Percentiles rank a stretch among this genome's conserved stretches.
Evolutionary conservation across 352 stramenopile species (phyloP).

Genomic region (Aphanomyces invadans): DNA sequence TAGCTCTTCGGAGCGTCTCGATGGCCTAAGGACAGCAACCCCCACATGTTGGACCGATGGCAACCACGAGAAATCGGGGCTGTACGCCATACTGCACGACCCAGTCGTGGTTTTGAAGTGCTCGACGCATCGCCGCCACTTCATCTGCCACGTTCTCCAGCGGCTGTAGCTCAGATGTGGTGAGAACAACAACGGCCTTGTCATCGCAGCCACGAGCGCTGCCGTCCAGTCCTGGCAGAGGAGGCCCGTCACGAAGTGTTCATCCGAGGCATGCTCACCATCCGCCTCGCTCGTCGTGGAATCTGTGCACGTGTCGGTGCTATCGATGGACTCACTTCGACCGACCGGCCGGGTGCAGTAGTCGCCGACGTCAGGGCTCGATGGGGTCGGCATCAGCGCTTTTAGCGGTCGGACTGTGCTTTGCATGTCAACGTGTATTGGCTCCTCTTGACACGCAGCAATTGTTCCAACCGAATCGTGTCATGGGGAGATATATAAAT

Average conservation of each 20-base stretch:
- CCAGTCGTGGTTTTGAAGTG: constrained; percentile 43
- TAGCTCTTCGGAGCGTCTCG: constrained; percentile 36
- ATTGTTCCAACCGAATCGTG: too few relatives aligned
- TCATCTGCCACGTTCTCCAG: constrained; percentile 21
- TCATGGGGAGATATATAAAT: too few relatives aligned
- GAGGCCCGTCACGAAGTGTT: too few relatives aligned
- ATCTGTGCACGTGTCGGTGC: neutral
- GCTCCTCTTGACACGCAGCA: neutral
- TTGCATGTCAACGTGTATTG: neutral
- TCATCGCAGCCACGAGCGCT: constrained; percentile 28
- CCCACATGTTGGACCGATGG: neutral
- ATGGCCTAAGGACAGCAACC: constrained; percentile 34
- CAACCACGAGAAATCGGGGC: neutral
- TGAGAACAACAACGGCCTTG: constrained; percentile 37
- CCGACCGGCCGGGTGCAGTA: neutral
- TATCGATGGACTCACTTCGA: neutral
- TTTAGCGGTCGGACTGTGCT: neutral
- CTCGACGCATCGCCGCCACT: constrained; percentile 26
- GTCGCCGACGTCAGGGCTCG: neutral
- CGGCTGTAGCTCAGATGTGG: constrained; percentile 36
- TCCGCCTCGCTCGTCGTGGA: neutral
- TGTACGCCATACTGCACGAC: constrained; percentile 49
- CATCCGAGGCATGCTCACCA: too few relatives aligned
- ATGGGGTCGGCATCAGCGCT: neutral
- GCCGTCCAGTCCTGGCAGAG: neutral